Conservation (phyloP, 257 asterid species). For the Solanum etuberosum region DNA sequence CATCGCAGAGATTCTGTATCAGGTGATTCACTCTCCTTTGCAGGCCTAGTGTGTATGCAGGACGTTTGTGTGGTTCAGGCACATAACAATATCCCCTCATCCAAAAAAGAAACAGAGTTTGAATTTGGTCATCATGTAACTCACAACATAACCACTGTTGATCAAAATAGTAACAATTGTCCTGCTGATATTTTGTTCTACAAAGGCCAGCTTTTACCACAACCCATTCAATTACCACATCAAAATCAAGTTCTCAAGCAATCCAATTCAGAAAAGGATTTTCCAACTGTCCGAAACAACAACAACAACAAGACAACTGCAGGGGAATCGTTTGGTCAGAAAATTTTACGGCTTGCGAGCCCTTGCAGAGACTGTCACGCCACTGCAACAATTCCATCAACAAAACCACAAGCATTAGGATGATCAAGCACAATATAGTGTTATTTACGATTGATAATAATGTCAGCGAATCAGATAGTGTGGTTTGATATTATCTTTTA, state of each 20-base stretch:
- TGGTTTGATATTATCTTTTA: neutral
- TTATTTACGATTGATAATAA: neutral
- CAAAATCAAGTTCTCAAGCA: constrained; percentile 8
- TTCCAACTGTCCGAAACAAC: constrained; percentile 10
- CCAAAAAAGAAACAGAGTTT: constrained; percentile 17
- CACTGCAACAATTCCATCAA: constrained; percentile 13
- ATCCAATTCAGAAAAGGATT: constrained; percentile 1
- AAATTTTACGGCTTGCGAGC: constrained; percentile 24
- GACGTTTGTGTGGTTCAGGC: neutral
- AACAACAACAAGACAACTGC: neutral
- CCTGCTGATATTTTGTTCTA: constrained; percentile 8
- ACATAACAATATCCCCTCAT: neutral
- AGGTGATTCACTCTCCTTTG: constrained; percentile 42
- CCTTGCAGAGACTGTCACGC: constrained; percentile 38
- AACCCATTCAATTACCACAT: neutral
- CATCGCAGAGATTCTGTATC: constrained; percentile 31
- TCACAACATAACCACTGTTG: neutral
- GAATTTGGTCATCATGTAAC: constrained; percentile 17
- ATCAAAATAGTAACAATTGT: neutral
- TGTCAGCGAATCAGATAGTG: neutral
- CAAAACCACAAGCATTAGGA: constrained; percentile 11
- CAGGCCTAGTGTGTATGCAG: constrained; percentile 32
- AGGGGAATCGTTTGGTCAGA: constrained; percentile 28
- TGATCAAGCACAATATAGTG: neutral
- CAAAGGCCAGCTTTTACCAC: constrained; percentile 3